Evolutionary conservation across 805 yeast genomes (phyloP), one percentile per base, ranked within the genome.

Genomic region (Barnettozyma pratensis): DNA sequence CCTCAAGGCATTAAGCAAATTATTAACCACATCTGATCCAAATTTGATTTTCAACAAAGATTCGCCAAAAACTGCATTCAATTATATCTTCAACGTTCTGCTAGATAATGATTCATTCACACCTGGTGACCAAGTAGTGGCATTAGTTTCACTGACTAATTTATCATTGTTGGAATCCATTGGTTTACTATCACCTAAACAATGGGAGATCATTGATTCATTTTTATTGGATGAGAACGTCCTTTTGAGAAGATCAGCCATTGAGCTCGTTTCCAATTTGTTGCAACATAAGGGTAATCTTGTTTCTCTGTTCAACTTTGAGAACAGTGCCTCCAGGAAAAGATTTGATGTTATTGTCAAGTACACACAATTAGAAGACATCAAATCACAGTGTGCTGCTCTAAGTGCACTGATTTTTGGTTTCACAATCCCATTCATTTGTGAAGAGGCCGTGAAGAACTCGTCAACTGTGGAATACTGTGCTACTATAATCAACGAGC

Each of bases 81-180:
- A 56, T 38, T 55, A 51, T 37, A 41, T 80, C 39, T 69, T 76
- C 31, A 78, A 76, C 44, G 58, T 75, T 31, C 46, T 70, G 11
- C 58, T 51, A 7, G 63, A 59, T 9, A 60, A 59, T 7, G 46
- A 35, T 1, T 43, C 39, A 28, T 37, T 60, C 5, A 50, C 63
- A 2, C 28, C 44, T 4, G 71, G 55, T 37, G 74, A 70, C 49
- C 71, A 74, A 25, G 76, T 74, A 54, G 85, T 81, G 56, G 68
- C 82, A 0, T 65, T 87, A 37, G 59, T 83, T 26, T 87, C 91
- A 0, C 69, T 86, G 30, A 86, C 92, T 1, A 87, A 86, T 37
- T 42, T 62, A 7, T 77, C 88, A 0, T 73, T 87, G 0, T 50
- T 72, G 2, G 69, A 68, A 39, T n/a, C 32, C 2, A 69, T 69